Base-by-base conservation (phyloP, 202 grass and related monocot genomes). In the Bolboschoenoplectus hybrid region DNA sequence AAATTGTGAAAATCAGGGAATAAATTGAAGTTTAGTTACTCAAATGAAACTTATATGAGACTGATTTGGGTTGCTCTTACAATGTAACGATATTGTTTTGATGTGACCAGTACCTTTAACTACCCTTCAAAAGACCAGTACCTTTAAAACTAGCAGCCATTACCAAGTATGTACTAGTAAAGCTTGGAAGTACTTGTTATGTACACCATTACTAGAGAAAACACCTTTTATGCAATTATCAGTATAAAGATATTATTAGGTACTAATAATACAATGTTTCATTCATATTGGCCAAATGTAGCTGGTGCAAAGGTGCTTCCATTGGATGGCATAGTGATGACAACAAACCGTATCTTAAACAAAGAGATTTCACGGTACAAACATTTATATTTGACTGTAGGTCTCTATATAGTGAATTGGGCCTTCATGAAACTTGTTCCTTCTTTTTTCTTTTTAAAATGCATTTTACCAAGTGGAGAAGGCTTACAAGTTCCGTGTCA, bases 271-370 rank as follows among this genome's bases (percentile, higher is more conserved):
- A 32, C 19, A 50, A 51, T 50, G 32, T 51, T 2, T 11, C 43
- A 14, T 74, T 74, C 10, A 78, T 2, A 57, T 78, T 79, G 51
- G 14, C 36, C 35, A 40, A 82, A 26, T 89, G 88, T 84, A 95
- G 95, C 86, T 98, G 91, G 95, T 98, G 93, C 67, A 98, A 95
- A 88, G 91, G 91, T 65, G 83, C 95, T 83, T 95, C 87, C 60
- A 95, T 95, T 87, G 93, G 93, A 82, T 98, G 95, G 95, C 93
- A 98, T 76, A 92, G 88, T 50, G 95, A 95, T 86, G 88, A 98
- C 65, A 98, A 98, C 73, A 92, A 89, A 80, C 90, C 95, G 83
- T 98, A 98, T 91, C 93, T 98, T 80, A 93, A 83, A 84, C 95
- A 98, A 89, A 91, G 95, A 73, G 91, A 86, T 67, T 95, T 98